These are phyloP conservation scores for Oryza nivara DNA, from an alignment of 176 grass and related monocot species.

Conservation along the genomic window DNA sequence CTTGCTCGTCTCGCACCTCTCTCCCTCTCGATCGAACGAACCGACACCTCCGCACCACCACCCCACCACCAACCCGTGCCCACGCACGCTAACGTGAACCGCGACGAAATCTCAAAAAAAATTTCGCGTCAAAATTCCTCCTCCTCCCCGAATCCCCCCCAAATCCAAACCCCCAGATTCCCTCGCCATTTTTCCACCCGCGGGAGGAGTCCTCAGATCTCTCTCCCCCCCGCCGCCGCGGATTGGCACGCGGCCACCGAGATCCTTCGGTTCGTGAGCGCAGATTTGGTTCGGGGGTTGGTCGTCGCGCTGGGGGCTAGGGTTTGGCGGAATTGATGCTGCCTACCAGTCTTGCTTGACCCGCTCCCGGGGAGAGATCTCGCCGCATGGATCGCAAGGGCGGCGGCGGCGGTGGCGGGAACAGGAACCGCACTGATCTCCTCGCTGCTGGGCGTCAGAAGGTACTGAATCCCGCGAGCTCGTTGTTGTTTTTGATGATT, in stretches of 20 bases:
- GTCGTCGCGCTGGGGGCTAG: background rate
- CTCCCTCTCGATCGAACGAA: background rate
- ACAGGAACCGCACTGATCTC: slow-evolving; percentile 75
- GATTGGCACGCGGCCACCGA: background rate
- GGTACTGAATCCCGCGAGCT: slow-evolving; percentile 37
- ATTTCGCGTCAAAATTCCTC: slow-evolving; percentile 9
- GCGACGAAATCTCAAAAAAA: slow-evolving; percentile 32
- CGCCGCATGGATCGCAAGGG: slow-evolving; percentile 64
- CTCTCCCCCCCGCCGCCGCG: background rate
- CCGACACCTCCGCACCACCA: slow-evolving; percentile 40
- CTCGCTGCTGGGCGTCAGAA: slow-evolving; percentile 88
- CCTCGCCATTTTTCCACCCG: slow-evolving; percentile 16
- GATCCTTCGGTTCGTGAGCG: slow-evolving; percentile 6
- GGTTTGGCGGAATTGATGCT: slow-evolving; percentile 51
- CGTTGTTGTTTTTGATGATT: background rate
- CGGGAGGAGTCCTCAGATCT: background rate
- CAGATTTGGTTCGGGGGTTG: slow-evolving; percentile 2
- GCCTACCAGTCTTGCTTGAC: slow-evolving; percentile 46
- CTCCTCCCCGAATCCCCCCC: slow-evolving; percentile 23
- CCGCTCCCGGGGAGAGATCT: slow-evolving; percentile 43
- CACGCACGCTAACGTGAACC: slow-evolving; percentile 36
- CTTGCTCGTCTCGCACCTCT: background rate
- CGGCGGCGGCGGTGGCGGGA: slow-evolving; percentile 19
- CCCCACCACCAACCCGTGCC: slow-evolving; percentile 8
- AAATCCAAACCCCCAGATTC: slow-evolving; percentile 49